Evolutionary conservation across 768 basidiomycete species (phyloP).

Genomic region (Artomyces pyxidatus): DNA sequence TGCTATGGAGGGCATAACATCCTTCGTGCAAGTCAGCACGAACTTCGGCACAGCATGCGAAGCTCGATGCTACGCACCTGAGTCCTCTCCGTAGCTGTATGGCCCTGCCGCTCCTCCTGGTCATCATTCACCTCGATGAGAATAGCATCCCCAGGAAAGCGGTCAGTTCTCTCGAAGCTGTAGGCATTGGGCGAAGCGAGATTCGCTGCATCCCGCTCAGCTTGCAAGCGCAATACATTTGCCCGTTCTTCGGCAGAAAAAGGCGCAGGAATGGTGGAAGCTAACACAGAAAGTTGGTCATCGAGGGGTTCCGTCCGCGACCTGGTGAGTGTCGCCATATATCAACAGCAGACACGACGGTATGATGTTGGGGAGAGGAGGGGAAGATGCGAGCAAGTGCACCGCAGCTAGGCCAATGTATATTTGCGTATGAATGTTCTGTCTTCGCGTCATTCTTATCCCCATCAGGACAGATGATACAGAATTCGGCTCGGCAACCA

Average conservation of each 20-base stretch:
- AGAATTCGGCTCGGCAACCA: too few relatives aligned
- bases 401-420: too few relatives aligned
- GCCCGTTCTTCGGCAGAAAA: slow-evolving; percentile 10
- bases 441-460: too few relatives aligned
- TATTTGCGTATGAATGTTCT: too few relatives aligned
- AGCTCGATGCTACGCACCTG: neutral
- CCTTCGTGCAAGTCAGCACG: slow-evolving; percentile 21
- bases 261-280: slow-evolving; percentile 12
- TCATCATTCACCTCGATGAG: neutral
- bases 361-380: too few relatives aligned
- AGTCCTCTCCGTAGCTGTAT: neutral
- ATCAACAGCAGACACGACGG: too few relatives aligned
- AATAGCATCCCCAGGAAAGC: neutral
- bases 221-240: too few relatives aligned
- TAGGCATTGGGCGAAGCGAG: neutral
- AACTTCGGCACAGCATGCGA: neutral
- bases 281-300: neutral
- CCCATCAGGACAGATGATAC: too few relatives aligned
- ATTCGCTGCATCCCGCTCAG: neutral
- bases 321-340: slow-evolving; percentile 15
- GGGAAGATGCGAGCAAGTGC: too few relatives aligned
- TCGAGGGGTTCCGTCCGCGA: slow-evolving; percentile 1
- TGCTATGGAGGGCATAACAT: slow-evolving; percentile 64
- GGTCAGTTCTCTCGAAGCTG: neutral
- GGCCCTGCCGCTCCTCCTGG: neutral